A percentile compares a stretch with the other conserved stretches of the same genome.
Evolutionary conservation across 139 green algal genomes (phyloP).

Genomic region (Tetratostichococcus sp.): DNA sequence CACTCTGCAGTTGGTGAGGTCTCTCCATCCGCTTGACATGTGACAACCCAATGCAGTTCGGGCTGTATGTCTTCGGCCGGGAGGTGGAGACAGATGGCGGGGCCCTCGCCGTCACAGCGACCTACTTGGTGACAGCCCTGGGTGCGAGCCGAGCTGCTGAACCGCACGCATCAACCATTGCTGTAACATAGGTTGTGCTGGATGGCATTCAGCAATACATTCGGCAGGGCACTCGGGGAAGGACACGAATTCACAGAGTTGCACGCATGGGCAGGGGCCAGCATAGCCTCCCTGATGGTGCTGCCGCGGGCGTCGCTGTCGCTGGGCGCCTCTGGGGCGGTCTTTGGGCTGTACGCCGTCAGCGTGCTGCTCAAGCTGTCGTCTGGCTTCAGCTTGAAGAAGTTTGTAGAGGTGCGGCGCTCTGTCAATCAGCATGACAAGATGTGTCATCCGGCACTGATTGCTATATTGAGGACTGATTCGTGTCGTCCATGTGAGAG

Average conservation of each 20-base stretch:
- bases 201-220: no score
- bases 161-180: no score
- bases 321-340: neutral
- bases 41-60: neutral
- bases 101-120: neutral
- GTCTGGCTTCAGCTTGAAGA: neutral
- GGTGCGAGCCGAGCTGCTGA: neutral
- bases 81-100: neutral
- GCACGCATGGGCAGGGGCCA: neutral
- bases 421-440: no score
- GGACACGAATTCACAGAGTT: no score
- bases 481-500: no score
- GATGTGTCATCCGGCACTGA: no score
- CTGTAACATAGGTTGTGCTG: no score
- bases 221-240: no score
- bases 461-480: no score
- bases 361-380: neutral
- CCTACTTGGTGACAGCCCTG: neutral
- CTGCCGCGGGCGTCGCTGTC: neutral
- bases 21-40: no score
- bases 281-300: neutral
- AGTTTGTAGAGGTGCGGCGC: neutral
- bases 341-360: neutral
- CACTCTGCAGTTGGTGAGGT: no score
- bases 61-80: neutral